Base-by-base conservation (phyloP, 345 rosid genomes). In the Brassica carinata region DNA sequence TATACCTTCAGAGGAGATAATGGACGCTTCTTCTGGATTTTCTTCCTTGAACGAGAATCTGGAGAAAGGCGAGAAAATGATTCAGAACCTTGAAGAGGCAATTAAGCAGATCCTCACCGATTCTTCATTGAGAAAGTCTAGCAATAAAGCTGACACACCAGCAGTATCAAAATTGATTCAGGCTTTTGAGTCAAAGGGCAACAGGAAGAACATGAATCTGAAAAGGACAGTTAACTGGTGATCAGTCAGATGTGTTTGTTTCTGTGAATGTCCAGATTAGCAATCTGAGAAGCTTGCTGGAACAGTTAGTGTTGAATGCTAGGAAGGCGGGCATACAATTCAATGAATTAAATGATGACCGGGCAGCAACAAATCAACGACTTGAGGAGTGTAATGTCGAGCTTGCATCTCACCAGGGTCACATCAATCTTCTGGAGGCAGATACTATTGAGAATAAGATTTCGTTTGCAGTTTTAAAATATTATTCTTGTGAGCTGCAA, bases 141-240 rank as follows among this genome's bases (percentile, higher is more conserved):
- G 79, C 73, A 73, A 84, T 79, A 86, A 87, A 85, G 43, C 36
- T 38, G 77, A 85, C 53, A 74, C 84, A 27, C 89, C 90, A 69
- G 90, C 73, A 57, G 88, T 92, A 51, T 92, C 97, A 11, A 89
- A 87, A 84, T 73, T 94, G 83, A 92, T 94, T 85, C 89, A 87
- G 73, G 91, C 97, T 58, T 94, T 92, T 36, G 98, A 94, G 89
- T 85, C 90, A 38, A 91, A 87, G 87, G 71, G 76, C 92, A 87
- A 27, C 51, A 51, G 38, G 90, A 89, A 67, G 96, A 92, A 69
- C 83, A 77, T 4, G 90, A 84, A 76, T 83, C 81, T 69, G 90
- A 83, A 80, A 86, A 79, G 14, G 59, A 65, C 76, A 74, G 67
- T 40, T 71, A 62, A 74, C 71, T 7, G 90, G 80, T 73, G 83